Evolutionary conservation across 768 basidiomycete species (phyloP), one percentile per base, ranked within the genome.

Genomic region (Panellus pusillus): DNA sequence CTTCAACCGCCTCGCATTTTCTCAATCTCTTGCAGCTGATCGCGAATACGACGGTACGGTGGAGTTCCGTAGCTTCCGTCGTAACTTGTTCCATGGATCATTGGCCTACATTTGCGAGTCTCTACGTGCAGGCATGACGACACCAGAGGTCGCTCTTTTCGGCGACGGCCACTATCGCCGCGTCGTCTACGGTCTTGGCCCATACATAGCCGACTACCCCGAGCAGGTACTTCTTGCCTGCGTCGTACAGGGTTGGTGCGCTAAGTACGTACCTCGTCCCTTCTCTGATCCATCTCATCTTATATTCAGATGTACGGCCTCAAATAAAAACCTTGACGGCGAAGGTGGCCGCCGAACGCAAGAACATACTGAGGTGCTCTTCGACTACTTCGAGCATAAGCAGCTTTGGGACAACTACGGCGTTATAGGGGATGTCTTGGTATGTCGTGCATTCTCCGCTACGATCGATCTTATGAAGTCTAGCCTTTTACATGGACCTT

Each of bases 121-220:
- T 0, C 51, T 74, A 0, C 56, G 54, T 27, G 57, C 60, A 0
- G 55, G 32, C 0, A 74, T 74, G 74, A 52, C 42, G 1, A 64
- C 27, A 3, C 64, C 70, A 1, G 43, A 58, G 20, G 52, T 75
- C 6, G 41, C 54, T 0, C 39, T 36, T 0, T 75, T 62, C 46
- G 54, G 52, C 1, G 72, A 76, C 61, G 64, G 70, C 0, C 63
- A 49, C 18, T 54, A 47, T 15, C 52, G 46, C 11, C 40, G 46
- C 9, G 46, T 43, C 3, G 38, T 54, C 19, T 54, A 47, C 15
- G 46, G 52, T 14, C 39, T 77, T 6, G 70, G 68, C 1, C 65
- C 70, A 1, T 72, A 72, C 36, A 75, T 77, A 55, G 72, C 71
- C 0, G 70, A 77, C 50, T 75, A 77, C 44, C 74, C 71, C 0